Percentiles rank a stretch among this genome's conserved stretches.
Evolutionary conservation across 2,329 filamentous ascomycete genomes (phyloP).

Genomic region (Cylindrodendrum hubeiense): DNA sequence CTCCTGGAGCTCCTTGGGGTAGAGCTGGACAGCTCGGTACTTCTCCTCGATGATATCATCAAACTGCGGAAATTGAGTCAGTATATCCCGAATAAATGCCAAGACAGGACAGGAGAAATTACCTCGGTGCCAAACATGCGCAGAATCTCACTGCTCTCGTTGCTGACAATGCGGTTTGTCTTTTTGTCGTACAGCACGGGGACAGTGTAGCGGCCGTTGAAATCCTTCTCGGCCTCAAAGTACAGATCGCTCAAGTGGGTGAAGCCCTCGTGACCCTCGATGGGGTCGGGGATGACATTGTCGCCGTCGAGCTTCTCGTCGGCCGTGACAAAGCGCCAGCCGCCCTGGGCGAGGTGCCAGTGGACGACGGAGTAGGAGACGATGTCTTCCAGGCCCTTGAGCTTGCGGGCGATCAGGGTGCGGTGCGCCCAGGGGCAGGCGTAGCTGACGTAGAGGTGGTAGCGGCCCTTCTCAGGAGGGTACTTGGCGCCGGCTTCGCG

Average conservation of each 20-base stretch:
- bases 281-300: constrained; percentile 75
- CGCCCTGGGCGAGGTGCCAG: constrained; percentile 82
- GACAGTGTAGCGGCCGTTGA: constrained; percentile 86
- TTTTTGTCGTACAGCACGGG: constrained; percentile 88
- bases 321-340: constrained; percentile 85
- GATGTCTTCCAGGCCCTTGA: constrained; percentile 92
- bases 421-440: constrained; percentile 96
- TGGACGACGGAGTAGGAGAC: constrained; percentile 87
- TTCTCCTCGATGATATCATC: constrained; percentile 75
- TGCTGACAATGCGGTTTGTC: constrained; percentile 83
- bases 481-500: constrained; percentile 79
- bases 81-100: neutral
- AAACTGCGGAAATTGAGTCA: constrained; percentile 63
- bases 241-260: constrained; percentile 83
- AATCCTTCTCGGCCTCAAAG: constrained; percentile 79
- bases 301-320: constrained; percentile 68
- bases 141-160: constrained; percentile 93
- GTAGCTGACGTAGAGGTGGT: constrained; percentile 95
- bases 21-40: constrained; percentile 73
- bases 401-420: constrained; percentile 85
- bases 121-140: constrained; percentile 88
- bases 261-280: constrained; percentile 78
- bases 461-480: constrained; percentile 87
- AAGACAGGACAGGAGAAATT: constrained; percentile 9
- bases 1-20: constrained; percentile 71